These are phyloP conservation scores for Eutrema heterophyllum DNA, from an alignment of 345 rosid species.

Conservation along the genomic window DNA sequence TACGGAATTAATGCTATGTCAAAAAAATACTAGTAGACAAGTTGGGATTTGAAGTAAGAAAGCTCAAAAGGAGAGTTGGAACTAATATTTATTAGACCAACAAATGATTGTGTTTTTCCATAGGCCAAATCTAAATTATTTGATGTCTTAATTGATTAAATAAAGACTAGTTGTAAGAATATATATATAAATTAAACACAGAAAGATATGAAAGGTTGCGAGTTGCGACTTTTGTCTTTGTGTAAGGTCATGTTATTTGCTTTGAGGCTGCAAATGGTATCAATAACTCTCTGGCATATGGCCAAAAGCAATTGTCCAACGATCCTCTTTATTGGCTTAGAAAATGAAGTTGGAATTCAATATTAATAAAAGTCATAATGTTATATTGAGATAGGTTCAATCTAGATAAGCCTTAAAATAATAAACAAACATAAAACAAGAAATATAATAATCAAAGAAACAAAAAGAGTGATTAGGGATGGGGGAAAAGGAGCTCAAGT, in stretches of 20 bases:
- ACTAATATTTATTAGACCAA: not conserved
- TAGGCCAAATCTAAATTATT: not conserved
- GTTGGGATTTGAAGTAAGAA: not conserved
- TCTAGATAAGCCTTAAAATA: slow-evolving; percentile 28
- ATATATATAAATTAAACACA: not conserved
- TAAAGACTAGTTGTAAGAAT: not conserved
- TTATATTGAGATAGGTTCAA: slow-evolving; percentile 17
- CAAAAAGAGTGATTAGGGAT: slow-evolving; percentile 23
- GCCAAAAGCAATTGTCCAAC: slow-evolving; percentile 17
- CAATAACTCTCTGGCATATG: slow-evolving; percentile 17
- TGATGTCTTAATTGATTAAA: not conserved
- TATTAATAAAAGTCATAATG: slow-evolving; percentile 17
- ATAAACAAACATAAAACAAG: slow-evolving; percentile 7
- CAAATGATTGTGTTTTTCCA: slow-evolving; percentile 8
- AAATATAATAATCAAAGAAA: slow-evolving; percentile 12
- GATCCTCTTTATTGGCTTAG: slow-evolving; percentile 4
- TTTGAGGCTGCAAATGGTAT: slow-evolving; percentile 16
- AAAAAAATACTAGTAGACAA: not conserved
- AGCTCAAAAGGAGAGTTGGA: not conserved
- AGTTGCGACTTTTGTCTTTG: slow-evolving; percentile 25
- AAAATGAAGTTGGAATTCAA: slow-evolving; percentile 12
- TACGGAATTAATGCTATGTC: not conserved
- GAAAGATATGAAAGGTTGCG: slow-evolving; percentile 12
- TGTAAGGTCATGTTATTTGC: slow-evolving; percentile 20
- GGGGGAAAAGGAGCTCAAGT: slow-evolving; percentile 22